Evolutionary conservation across 108 stramenopile genomes (phyloP).

Genomic region (Schizochytrium sp.): DNA sequence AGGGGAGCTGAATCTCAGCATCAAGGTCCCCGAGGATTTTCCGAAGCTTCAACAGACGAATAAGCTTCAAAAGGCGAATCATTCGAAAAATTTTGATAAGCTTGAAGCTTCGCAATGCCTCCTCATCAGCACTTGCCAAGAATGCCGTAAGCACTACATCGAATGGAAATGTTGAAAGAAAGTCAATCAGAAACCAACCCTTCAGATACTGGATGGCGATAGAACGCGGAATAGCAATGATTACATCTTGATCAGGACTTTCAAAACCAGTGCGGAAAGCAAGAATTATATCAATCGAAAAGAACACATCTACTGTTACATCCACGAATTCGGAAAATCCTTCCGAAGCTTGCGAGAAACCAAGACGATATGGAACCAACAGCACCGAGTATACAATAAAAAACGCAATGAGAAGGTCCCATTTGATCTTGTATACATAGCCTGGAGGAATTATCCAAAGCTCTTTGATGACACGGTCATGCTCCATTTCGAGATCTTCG

Average conservation of each 20-base stretch:
- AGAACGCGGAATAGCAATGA: conserved; percentile 63
- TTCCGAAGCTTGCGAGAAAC: conserved; percentile 63
- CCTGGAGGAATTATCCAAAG: conserved; percentile 52
- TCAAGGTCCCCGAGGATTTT: background rate
- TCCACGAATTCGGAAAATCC: conserved; percentile 64
- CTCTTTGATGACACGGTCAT: background rate
- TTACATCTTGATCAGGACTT: conserved; percentile 60
- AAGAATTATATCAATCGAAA: conserved; percentile 71
- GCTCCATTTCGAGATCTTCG: background rate
- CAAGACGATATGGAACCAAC: conserved; percentile 69
- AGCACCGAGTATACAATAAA: conserved; percentile 70
- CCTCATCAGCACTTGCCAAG: conserved; percentile 9
- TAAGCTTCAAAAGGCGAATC: conserved; percentile 68
- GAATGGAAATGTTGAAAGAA: conserved; percentile 73
- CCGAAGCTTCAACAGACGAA: conserved; percentile 67
- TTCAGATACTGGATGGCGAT: conserved; percentile 68
- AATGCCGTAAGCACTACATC: conserved; percentile 59
- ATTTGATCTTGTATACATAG: conserved; percentile 38
- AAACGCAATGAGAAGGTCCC: conserved; percentile 68
- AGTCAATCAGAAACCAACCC: conserved; percentile 69
- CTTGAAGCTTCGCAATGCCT: conserved; percentile 64
- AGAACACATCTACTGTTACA: conserved; percentile 64
- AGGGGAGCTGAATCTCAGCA: conserved; percentile 6
- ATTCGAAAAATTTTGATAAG: conserved; percentile 70
- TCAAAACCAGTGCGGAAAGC: conserved; percentile 70